Evolutionary conservation across 2,329 filamentous ascomycete species (phyloP), one percentile per base, ranked within the genome.

Genomic region (Botrytis deweyae): DNA sequence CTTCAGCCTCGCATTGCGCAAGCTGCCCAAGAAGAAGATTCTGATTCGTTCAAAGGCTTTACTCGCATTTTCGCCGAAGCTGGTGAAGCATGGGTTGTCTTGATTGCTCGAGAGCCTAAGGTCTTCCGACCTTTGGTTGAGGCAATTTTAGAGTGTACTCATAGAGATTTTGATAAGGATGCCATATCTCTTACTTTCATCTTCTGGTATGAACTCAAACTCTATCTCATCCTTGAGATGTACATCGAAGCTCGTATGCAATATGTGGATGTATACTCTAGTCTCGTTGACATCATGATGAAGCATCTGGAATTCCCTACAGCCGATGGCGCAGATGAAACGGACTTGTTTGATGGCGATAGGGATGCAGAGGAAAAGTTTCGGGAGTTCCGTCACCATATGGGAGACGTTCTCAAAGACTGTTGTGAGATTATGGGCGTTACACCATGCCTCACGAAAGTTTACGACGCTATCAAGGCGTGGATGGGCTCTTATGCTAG

Each of bases 131-230:
- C 89, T 18, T 86, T 99, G 8, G 95, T 99, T 18, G 94, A 98
- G 79, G 90, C 92, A 10, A 90, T 99, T 25, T 87, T 98, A n/a
- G 95, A 98, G 84, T 97, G 94, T 80, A 95, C 93, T 75, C 89
- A 92, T 18, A 89, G 92, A 77, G 96, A 99, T 82, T 91, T 90
- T 81, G 95, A 98, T 72, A 90, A 92, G 75, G 96, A 99, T 77
- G 94, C 95, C 7, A 94, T 99, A 76, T 93, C 94, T 72, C 90
- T 96, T 79, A 99, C 97, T 0, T 99, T 99, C 83, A 90, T 90
- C 78, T 98, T 99, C 84, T 99, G 96, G 96, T 98, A 97, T 81
- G 96, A 99, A 81, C 88, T 99, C 65, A 99, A 99, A 86, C 94
- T 98, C 82, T 98, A 97, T 81, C 87, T 99, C 66, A 94, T 95